Evolutionary conservation across 2,329 filamentous ascomycete genomes (phyloP).

Genomic region (Zymoseptoria ardabiliae): DNA sequence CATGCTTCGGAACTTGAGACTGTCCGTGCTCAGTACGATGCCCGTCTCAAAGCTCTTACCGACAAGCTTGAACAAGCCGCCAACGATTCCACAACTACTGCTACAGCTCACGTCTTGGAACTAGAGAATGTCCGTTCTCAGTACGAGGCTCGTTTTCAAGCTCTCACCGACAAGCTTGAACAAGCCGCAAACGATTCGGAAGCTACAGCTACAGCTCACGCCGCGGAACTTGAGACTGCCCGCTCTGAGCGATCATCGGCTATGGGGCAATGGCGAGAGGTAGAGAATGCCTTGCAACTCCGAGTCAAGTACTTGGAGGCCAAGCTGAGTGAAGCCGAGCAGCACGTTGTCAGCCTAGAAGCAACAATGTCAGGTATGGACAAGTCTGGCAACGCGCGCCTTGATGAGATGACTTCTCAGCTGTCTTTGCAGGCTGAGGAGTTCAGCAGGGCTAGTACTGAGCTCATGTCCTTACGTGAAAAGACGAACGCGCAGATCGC

Average conservation of each 20-base stretch:
- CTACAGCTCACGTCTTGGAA: background rate
- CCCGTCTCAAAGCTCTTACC: background rate
- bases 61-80: background rate
- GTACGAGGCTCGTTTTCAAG: background rate
- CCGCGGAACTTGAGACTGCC: background rate
- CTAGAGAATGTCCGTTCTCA: background rate
- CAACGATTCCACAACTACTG: conserved; percentile 2
- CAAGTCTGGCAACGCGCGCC: background rate
- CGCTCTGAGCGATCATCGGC: background rate
- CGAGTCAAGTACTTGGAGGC: background rate
- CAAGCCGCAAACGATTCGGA: conserved; percentile 2
- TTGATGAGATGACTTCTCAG: background rate
- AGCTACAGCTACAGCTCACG: background rate
- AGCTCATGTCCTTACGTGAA: background rate
- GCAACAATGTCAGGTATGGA: background rate
- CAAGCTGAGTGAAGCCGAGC: background rate
- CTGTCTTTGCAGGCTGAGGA: background rate
- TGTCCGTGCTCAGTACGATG: background rate
- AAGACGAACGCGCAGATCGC: background rate
- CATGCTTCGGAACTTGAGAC: background rate
- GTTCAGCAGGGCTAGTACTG: background rate
- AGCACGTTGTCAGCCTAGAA: background rate
- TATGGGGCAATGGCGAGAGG: background rate
- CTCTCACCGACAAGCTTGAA: conserved; percentile 1
- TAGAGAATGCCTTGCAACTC: background rate